Base-by-base conservation (phyloP, 2,329 filamentous ascomycete genomes). In the Fusarium begoniae region DNA sequence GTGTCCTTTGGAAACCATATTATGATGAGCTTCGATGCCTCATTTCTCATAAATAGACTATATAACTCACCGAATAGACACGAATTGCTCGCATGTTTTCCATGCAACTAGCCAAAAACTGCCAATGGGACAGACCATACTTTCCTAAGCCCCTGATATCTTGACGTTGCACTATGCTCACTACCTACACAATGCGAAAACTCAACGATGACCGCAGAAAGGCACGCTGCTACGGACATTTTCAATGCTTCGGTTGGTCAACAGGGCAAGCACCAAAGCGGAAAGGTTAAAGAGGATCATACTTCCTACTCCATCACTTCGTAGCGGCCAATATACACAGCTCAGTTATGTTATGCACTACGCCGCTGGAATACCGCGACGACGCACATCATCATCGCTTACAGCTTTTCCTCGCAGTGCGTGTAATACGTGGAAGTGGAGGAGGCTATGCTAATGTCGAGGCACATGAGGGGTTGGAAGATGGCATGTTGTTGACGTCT, bases 401-500 rank as follows among this genome's bases (percentile, higher is more conserved):
- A 51, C 35, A 54, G 38, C 43, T 45, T 50, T n/a, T 54, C 43
- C 54, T 38, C 50, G 43, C 22, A 43, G 30, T 41, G 48, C n/a
- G 40, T 50, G 22, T 22, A 45, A 41, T 35, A 24, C 30, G 32
- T 50, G 28, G 22, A 15, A 17, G 38, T 40, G 43, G 47, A 51
- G 67, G 41, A 50, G 53, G 59, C 53, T 37, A 32, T 47, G 41
- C 54, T 60, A 26, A 64, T 47, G 22, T 44, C 43, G n/a, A 47
- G 24, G 32, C n/a, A 45, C 22, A 44, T 64, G 53, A 51, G 43
- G 67, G 54, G 50, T 55, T 59, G 18, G 24, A 18, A 24, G 13
- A 56, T 54, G 43, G 41, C 28, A 55, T 47, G 60, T 45, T 63
- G 35, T 53, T 56, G 70, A 69, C 69, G 45, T 65, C 32, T 51